Evolutionary conservation across 805 yeast genomes (phyloP), one percentile per base, ranked within the genome.

Genomic region (Yamadazyma nakazawae): DNA sequence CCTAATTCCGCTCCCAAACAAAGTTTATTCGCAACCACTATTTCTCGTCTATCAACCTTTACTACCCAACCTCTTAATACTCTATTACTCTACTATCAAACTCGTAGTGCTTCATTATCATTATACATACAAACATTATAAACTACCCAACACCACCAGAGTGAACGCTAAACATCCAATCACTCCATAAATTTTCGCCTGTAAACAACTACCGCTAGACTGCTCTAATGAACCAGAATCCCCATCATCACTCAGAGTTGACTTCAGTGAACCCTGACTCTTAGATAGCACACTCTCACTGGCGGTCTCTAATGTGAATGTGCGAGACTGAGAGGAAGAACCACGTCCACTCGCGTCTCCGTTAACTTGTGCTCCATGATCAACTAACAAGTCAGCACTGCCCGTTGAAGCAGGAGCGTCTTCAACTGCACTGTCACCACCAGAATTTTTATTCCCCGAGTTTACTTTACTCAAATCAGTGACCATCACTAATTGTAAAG

Each of bases 221-320:
- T 41, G 42, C 17, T 45, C 48, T 32, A 45, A 45, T 3, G 48
- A 45, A 4, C 48, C 48, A 2, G 43, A 17, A 26, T 41, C 42
- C 6, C 12, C 30, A 7, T 43, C 48, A 14, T 31, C 36, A 14
- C 44, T 37, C 30, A 24, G 3, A 4, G 12, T 10, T 28, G 28
- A 17, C 11, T 26, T 25, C 9, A 40, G 11, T 2, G 43, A 16
- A 8, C 35, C 26, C 3, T 24, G 24, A 25, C 38, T 32, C 17
- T 19, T 25, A 11, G 49, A 42, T 49, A 52, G 43, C 42, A 49
- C 37, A 5, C 49, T 46, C 2, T 49, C 51, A 42, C 55, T 52
- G 34, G 51, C 49, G n/a, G 49, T 39, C 19, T 42, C 51, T 28
- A 52, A 44, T 1, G 49, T 45, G n/a, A 52, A 48, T 2, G 46